Percentiles rank a stretch among this genome's conserved stretches.
Evolutionary conservation across 306 rosid species (phyloP).

Genomic region (Abrus precatorius): DNA sequence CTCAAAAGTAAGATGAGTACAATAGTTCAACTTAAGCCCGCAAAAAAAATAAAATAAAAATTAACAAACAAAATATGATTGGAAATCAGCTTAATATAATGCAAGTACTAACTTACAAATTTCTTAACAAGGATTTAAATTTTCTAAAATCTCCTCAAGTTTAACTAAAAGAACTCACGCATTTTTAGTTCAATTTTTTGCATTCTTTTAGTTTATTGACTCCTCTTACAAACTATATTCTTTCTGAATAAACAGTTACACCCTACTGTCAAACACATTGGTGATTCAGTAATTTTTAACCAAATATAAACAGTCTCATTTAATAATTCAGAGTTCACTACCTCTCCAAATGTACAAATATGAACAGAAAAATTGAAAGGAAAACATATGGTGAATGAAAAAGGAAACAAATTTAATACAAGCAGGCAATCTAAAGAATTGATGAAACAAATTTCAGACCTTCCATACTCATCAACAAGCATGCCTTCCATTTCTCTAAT

Average conservation of each 20-base stretch:
- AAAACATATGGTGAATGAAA: background rate
- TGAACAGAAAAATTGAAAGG: slow-evolving; percentile 8
- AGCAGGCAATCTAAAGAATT: slow-evolving; percentile 1
- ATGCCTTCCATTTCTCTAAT: slow-evolving; percentile 99
- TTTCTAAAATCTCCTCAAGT: slow-evolving; percentile 7
- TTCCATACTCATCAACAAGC: slow-evolving; percentile 99
- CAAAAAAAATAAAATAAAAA: too few species aligned
- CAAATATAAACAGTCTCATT: background rate
- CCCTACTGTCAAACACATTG: slow-evolving; percentile 1
- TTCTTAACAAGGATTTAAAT: background rate
- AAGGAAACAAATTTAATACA: background rate
- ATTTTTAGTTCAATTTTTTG: background rate
- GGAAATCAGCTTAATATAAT: slow-evolving; percentile 5
- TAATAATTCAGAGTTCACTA: slow-evolving; percentile 25
- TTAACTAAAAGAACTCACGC: background rate
- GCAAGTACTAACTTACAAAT: background rate
- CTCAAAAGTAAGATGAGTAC: background rate
- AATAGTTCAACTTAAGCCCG: background rate
- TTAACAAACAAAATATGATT: background rate
- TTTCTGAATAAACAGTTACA: background rate
- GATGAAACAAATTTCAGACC: slow-evolving; percentile 61
- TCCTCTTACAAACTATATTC: background rate
- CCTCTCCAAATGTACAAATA: background rate
- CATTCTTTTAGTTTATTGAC: slow-evolving; percentile 13
- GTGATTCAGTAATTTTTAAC: slow-evolving; percentile 3